Evolutionary conservation across 805 yeast genomes (phyloP).

Genomic region (Metschnikowia kofuensis): DNA sequence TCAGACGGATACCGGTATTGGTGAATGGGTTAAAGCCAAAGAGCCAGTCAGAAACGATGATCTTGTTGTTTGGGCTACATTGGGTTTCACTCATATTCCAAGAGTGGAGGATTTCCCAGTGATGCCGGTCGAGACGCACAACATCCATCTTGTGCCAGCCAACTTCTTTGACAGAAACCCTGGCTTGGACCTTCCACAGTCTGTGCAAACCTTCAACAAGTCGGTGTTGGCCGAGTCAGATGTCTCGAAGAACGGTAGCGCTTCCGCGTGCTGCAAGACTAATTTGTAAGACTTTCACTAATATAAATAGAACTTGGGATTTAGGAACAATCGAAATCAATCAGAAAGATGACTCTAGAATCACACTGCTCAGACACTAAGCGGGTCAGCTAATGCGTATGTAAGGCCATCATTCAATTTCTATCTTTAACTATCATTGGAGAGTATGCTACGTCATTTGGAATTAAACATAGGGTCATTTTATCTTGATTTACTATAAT

Average conservation of each 20-base stretch:
- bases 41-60: conserved; percentile 73
- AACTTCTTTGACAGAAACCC: conserved; percentile 79
- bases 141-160: conserved; percentile 61
- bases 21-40: conserved; percentile 64
- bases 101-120: conserved; percentile 86
- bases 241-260: conserved; percentile 19
- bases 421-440: too few relatives aligned
- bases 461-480: too few relatives aligned
- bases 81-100: conserved; percentile 80
- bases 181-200: conserved; percentile 72
- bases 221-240: conserved; percentile 40
- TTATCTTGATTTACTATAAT: too few relatives aligned
- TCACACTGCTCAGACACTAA: too few relatives aligned
- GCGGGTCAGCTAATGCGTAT: too few relatives aligned
- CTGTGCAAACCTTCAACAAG: conserved; percentile 65
- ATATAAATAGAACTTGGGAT: not conserved
- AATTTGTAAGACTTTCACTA: conserved; percentile 21
- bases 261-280: conserved; percentile 34
- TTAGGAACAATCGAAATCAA: too few relatives aligned
- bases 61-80: conserved; percentile 75
- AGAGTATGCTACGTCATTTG: too few relatives aligned
- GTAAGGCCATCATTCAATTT: too few relatives aligned
- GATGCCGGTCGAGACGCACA: conserved; percentile 79
- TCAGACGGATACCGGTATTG: conserved; percentile 64
- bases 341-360: too few relatives aligned